Evolutionary conservation across 2,329 filamentous ascomycete species (phyloP), one percentile per base, ranked within the genome.

Genomic region (Tolypocladium tundrense): DNA sequence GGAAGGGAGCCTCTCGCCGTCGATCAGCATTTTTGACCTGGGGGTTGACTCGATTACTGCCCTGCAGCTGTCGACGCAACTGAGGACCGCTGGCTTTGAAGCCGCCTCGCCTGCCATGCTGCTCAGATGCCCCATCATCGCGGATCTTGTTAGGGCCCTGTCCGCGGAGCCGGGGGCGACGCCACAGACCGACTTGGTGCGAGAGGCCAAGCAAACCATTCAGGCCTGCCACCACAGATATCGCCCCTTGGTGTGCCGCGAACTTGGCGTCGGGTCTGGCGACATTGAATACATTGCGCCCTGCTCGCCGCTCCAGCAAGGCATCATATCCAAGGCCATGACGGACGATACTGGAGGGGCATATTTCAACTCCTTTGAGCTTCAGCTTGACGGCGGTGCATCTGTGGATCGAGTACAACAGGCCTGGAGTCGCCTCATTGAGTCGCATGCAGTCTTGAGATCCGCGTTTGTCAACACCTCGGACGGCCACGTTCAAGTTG

Each of bases 21-120:
- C 73, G 0, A 84, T 85, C 0, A 96, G 85, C 60, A 82, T 96
- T 21, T 96, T 94, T 64, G 90, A 96, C 62, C 76, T 96, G 1
- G 93, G 92, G 0, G 78, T 97, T 31, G 93, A 96, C 66, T 97
- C 92, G 0, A 91, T 97, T 19, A 91, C 90, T 0, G 88, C 87
- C 0, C 85, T 95, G 52, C 80, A 84, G 9, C 79, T 97, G 37
- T 80, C 88, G 0, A 78, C 80, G 6, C 70, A 78, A 14, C 74
- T 97, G 16, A 88, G 84, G 63, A 75, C 79, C 3, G 75, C 75
- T 2, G 89, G 90, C 0, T 82, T 91, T 56, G 40, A 66, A 1
- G 73, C 77, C 16, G 85, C 84, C 0, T 84, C 82, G 9, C 81
- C 90, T 1, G 84, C 88, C 0, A 63, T 83, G 1, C 76, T 97